These are phyloP conservation scores for Ogataea corticis DNA, from an alignment of 805 yeast genomes.

Conservation along the genomic window DNA sequence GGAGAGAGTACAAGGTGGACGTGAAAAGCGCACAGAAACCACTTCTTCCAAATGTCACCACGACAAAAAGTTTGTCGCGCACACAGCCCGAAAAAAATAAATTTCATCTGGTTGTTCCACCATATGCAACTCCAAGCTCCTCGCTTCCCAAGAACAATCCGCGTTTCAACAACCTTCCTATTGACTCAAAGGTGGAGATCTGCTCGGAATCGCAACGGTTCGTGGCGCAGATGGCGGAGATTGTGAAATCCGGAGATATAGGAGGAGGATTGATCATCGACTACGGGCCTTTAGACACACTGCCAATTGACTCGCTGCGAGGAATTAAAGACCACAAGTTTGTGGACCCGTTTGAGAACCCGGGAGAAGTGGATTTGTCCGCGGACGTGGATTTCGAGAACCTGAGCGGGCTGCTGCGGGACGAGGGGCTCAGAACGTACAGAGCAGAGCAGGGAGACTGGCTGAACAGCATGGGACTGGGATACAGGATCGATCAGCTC, in stretches of 20 bases:
- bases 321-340: constrained; percentile 73
- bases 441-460: constrained; percentile 71
- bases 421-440: constrained; percentile 23
- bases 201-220: constrained; percentile 72
- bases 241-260: constrained; percentile 32
- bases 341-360: constrained; percentile 71
- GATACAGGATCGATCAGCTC: constrained; percentile 63
- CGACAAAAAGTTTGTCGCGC: constrained; percentile 10
- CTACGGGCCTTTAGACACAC: constrained; percentile 61
- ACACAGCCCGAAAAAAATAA: constrained; percentile 22
- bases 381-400: constrained; percentile 81
- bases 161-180: constrained; percentile 54
- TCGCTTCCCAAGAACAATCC: constrained; percentile 50
- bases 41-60: constrained; percentile 23
- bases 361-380: constrained; percentile 80
- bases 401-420: constrained; percentile 39
- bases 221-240: constrained; percentile 50
- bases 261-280: constrained; percentile 79
- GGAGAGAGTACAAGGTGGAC: constrained; percentile 80
- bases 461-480: constrained; percentile 74
- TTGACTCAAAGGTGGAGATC: constrained; percentile 64
- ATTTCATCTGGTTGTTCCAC: constrained; percentile 58
- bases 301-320: constrained; percentile 72
- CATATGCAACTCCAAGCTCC: constrained; percentile 63
- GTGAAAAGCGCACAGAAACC: constrained; percentile 29